These are phyloP conservation scores for Pseudocercospora cruenta DNA, from an alignment of 2,329 filamentous ascomycete genomes.

Conservation along the genomic window DNA sequence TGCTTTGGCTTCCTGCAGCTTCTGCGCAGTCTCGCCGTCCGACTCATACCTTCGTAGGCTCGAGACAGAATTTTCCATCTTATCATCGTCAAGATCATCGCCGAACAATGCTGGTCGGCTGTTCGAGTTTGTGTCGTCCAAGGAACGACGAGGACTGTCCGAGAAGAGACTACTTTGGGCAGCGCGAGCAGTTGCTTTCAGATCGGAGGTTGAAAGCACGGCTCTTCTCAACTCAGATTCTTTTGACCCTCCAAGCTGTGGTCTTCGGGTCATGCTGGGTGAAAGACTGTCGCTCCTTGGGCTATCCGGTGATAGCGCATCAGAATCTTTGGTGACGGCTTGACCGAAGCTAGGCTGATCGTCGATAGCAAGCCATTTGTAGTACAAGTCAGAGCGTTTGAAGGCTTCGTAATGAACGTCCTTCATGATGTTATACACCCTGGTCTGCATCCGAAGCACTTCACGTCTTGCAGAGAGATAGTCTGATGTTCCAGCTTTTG, in stretches of 20 bases:
- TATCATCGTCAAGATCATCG: constrained; percentile 76
- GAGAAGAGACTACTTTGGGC: constrained; percentile 23
- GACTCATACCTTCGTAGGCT: constrained; percentile 82
- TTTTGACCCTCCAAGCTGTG: constrained; percentile 28
- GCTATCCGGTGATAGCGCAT: constrained; percentile 24
- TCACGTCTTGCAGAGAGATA: constrained; percentile 82
- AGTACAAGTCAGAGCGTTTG: constrained; percentile 90
- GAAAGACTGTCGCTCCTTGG: constrained; percentile 24
- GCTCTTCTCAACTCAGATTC: constrained; percentile 60
- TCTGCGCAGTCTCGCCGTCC: constrained; percentile 61
- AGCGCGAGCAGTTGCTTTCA: constrained; percentile 46
- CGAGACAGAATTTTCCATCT: constrained; percentile 74
- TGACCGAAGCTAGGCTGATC: constrained; percentile 54
- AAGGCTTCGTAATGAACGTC: constrained; percentile 79
- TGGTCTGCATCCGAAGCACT: constrained; percentile 79
- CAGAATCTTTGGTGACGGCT: constrained; percentile 26
- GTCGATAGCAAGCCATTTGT: constrained; percentile 91
- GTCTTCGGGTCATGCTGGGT: constrained; percentile 27
- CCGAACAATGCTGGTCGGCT: constrained; percentile 65
- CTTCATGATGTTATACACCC: constrained; percentile 82
- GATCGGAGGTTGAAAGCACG: constrained; percentile 64
- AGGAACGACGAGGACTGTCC: constrained; percentile 60
- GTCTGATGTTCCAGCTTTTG: constrained; percentile 73
- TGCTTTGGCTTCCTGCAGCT: constrained; percentile 67
- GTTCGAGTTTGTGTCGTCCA: constrained; percentile 64